Conservation (phyloP, 1,284 basidiomycete species). For the Tilletia caries region DNA sequence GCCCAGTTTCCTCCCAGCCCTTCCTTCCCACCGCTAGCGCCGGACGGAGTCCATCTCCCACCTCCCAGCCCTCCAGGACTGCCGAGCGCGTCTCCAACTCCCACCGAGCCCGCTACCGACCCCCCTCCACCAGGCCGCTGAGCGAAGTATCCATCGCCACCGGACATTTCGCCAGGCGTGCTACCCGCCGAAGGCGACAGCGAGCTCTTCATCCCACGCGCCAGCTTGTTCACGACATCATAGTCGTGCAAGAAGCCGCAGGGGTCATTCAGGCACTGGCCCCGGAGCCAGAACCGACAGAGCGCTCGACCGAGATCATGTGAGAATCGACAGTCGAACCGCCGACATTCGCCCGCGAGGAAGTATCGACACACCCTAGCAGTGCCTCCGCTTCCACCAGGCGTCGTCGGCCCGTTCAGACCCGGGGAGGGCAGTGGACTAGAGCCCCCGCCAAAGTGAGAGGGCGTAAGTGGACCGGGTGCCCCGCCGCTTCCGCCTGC, state of each 20-base stretch:
- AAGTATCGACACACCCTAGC: slow-evolving; percentile 84
- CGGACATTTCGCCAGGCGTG: background rate
- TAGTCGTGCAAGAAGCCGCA: slow-evolving; percentile 52
- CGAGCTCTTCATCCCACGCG: slow-evolving; percentile 28
- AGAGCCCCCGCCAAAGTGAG: background rate
- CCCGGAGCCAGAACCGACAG: slow-evolving; percentile 95
- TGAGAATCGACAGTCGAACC: slow-evolving; percentile 89
- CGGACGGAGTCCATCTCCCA: background rate
- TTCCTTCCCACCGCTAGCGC: background rate
- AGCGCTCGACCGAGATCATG: slow-evolving; percentile 63
- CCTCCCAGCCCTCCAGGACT: background rate
- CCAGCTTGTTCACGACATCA: slow-evolving; percentile 67
- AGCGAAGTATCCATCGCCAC: slow-evolving; percentile 5
- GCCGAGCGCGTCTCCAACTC: background rate
- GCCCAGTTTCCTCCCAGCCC: background rate
- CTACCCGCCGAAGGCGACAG: slow-evolving; percentile 1
- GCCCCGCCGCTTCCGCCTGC: too few relatives aligned
- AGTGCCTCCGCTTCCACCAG: slow-evolving; percentile 16
- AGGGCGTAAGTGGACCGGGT: background rate
- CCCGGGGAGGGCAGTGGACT: slow-evolving; percentile 1
- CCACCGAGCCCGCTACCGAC: background rate
- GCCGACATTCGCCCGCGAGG: slow-evolving; percentile 87
- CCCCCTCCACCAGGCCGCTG: background rate
- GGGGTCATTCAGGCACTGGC: slow-evolving; percentile 60
- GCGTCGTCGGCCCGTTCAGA: background rate